Evolutionary conservation across 2,329 filamentous ascomycete species (phyloP).

Genomic region (Amesomyces nigricolor): DNA sequence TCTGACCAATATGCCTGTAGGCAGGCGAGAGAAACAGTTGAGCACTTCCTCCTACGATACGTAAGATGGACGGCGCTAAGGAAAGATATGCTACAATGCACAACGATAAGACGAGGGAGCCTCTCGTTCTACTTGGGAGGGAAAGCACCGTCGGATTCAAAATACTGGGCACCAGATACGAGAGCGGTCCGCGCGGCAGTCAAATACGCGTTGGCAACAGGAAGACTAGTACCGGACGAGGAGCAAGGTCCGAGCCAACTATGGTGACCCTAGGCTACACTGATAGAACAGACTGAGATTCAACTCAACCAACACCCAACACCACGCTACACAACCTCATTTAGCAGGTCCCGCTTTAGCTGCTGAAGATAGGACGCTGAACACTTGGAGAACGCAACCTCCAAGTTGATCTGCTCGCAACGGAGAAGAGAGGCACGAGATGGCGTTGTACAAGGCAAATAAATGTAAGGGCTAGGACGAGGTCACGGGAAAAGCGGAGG

Average conservation of each 20-base stretch:
- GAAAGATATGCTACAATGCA: no score
- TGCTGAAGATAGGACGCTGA: conserved; percentile 16
- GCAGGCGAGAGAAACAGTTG: no score
- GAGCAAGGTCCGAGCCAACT: conserved; percentile 2
- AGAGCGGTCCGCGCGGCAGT: no score
- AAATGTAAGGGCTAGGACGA: not conserved
- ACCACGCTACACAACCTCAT: conserved; percentile 13
- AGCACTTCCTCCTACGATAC: no score
- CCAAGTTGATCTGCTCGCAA: conserved; percentile 12
- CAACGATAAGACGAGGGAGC: no score
- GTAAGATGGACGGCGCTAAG: no score
- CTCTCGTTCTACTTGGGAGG: not conserved
- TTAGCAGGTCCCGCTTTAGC: conserved; percentile 14
- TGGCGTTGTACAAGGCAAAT: not conserved
- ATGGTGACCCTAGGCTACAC: not conserved
- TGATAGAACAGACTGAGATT: no score
- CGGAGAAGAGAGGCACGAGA: conserved; percentile 2
- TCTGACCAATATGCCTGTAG: no score
- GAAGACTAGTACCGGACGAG: not conserved
- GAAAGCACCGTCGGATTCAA: conserved; percentile 8
- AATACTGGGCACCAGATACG: not conserved
- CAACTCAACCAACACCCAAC: no score
- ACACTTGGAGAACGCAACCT: conserved; percentile 15
- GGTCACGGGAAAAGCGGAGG: no score
- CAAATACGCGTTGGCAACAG: no score